A percentile compares a stretch with the other conserved stretches of the same genome.
These are phyloP conservation scores for Boletus rufocinnamomeus DNA, from an alignment of 768 basidiomycete species.

Conservation along the genomic window DNA sequence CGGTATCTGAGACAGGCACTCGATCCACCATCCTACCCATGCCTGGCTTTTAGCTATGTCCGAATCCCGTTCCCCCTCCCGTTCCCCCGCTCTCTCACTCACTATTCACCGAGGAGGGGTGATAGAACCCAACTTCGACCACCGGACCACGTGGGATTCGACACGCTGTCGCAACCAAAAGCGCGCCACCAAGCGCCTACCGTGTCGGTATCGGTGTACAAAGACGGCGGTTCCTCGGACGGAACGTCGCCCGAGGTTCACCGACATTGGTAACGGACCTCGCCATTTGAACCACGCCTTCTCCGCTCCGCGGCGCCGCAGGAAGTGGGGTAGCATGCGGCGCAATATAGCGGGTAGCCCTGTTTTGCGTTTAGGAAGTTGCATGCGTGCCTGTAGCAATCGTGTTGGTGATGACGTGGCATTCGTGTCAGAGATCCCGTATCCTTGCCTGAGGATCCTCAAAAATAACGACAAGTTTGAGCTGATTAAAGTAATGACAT, in stretches of 20 bases:
- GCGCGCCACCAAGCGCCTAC: background rate
- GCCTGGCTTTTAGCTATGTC: background rate
- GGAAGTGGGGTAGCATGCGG: background rate
- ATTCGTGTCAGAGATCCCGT: background rate
- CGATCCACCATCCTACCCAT: background rate
- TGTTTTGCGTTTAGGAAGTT: background rate
- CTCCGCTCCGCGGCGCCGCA: background rate
- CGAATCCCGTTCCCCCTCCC: background rate
- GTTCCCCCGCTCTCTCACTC: background rate
- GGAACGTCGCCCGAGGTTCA: background rate
- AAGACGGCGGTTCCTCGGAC: constrained; percentile 16
- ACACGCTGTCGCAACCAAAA: constrained; percentile 17
- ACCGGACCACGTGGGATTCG: background rate
- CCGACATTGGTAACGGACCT: constrained; percentile 15
- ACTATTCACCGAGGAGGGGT: background rate
- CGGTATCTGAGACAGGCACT: background rate
- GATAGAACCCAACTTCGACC: constrained; percentile 9
- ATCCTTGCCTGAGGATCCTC: background rate
- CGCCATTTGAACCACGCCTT: constrained; percentile 23
- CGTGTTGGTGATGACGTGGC: background rate
- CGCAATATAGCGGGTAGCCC: background rate
- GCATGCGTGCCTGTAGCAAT: background rate
- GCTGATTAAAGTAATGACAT: background rate
- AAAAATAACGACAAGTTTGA: background rate
- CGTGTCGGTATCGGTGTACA: constrained; percentile 9